Conservation (phyloP, 2,329 filamentous ascomycete species). For the Cordyceps pruinosa region DNA sequence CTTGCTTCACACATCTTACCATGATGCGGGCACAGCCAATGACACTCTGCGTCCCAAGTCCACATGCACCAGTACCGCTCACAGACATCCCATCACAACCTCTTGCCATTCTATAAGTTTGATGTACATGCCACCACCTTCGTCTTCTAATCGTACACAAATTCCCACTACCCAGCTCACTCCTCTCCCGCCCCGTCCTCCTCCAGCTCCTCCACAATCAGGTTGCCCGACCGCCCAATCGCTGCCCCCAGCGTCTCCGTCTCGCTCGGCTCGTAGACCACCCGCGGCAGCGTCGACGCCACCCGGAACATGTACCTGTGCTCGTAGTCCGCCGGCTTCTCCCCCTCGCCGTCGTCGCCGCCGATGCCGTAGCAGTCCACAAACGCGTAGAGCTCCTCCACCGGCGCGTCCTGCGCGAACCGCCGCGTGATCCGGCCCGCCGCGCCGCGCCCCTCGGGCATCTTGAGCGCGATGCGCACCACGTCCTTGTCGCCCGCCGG, state of each 20-base stretch:
- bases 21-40: not conserved
- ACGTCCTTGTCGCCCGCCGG: constrained; percentile 53
- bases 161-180: constrained; percentile 20
- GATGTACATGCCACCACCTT: not conserved
- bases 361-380: constrained; percentile 79
- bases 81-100: not conserved
- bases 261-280: constrained; percentile 65
- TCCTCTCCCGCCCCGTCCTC: constrained; percentile 30
- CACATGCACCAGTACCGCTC: not conserved
- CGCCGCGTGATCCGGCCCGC: constrained; percentile 69
- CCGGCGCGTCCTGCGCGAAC: constrained; percentile 60
- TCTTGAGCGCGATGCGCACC: constrained; percentile 63
- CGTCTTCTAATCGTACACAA: constrained; percentile 9
- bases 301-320: constrained; percentile 83
- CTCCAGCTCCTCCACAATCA: constrained; percentile 69
- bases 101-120: not conserved
- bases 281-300: constrained; percentile 76
- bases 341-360: constrained; percentile 30
- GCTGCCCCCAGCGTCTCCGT: constrained; percentile 61
- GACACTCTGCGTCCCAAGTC: not conserved
- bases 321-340: constrained; percentile 60
- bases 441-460: constrained; percentile 54
- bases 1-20: not conserved
- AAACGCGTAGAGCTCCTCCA: constrained; percentile 93
- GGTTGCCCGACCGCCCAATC: constrained; percentile 76